Base-by-base conservation (phyloP, 2,329 filamentous ascomycete genomes). In the Aphanoascus verrucosus region DNA sequence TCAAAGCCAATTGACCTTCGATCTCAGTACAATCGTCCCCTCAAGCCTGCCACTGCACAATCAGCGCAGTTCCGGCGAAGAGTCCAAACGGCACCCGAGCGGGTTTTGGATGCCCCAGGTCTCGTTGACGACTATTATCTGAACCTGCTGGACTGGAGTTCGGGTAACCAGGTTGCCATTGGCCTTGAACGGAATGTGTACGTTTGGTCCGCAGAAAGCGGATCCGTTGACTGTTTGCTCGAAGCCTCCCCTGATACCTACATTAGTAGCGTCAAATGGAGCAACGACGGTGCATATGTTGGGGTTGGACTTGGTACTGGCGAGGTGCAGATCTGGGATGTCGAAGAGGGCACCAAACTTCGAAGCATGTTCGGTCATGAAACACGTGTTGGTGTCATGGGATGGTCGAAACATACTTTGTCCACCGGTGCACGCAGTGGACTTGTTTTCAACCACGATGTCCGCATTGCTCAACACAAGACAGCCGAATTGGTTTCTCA, bases 311-410 rank as follows among this genome's bases (percentile, higher is more conserved):
- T 98, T 49, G 91, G 90, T 57, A 88, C 88, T 37, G 93, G 93
- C 56, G 93, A 98, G 71, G 88, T 98, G 37, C 93, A 98, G 75
- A 98, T 98, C 74, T 98, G 93, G 91, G 93, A 97, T 64, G 91
- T 96, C 28, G 86, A 94, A 63, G 93, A 98, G 71, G 83, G 85
- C 57, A 85, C 83, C 66, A 97, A 97, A 80, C 85, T 98, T 56
- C 90, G 93, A 69, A 96, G 89, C 78, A 98, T 98, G 93, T 86
- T 89, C 68, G 93, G 93, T 56, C 93, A 98, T 67, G 91, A 97
- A 66, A 91, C 88, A 38, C 90, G 93, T 53, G 91, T 98, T 59
- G 88, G 90, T 66, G 91, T 95, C 60, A 96, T 97, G 90, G 88
- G 90, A 65, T 98, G 93, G 93, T 95, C 88, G 79, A 97, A 97